Evolutionary conservation across 352 stramenopile species (phyloP), one percentile per base, ranked within the genome.

Genomic region (Globisporangium megalacanthum): DNA sequence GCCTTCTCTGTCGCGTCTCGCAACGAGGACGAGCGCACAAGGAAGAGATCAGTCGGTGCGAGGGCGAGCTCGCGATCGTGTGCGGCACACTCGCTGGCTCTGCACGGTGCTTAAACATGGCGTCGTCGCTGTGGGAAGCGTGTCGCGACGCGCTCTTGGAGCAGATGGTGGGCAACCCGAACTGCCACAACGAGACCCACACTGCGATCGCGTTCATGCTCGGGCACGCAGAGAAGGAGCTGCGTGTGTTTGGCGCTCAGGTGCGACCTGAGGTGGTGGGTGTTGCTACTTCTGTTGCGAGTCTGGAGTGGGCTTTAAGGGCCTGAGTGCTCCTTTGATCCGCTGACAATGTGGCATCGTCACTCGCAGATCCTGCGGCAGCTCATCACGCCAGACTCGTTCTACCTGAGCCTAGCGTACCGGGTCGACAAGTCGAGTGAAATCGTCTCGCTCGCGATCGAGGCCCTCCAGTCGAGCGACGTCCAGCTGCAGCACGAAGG

Each of bases 241-340:
- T 91, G 10, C 67, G 70, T 9, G 52, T 87, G 35, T 77, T 88
- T 55, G 78, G 76, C 9, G 75, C 75, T 8, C 76, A 88, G 66
- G 72, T 77, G 59, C 33, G 25, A 29, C 25, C 25, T 44, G 37
- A 4, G n/a, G 51, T 14, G 17, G 2, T 37, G 5, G 17, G 15
- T 22, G n/a, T 3, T 39, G 14, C 13, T 4, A 14, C 6, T n/a
- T 17, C 14, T 49, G 15, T 50, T 42, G 29, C 13, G 17, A 15
- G 4, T 0, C 9, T 48, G 3, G 42, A 22, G 25, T 29, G 4
- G 25, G 25, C 25, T 29, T 29, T 1, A 29, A 29, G 25, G 25
- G 4, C 4, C 4, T 8, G 42, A 19, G 14, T 17, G 7, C 19
- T 4, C 8, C 20, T 15, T 29, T 35, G 19, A 29, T 29, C 25